Evolutionary conservation across 2,329 filamentous ascomycete genomes (phyloP).

Genomic region (Verticillium tricorpus): DNA sequence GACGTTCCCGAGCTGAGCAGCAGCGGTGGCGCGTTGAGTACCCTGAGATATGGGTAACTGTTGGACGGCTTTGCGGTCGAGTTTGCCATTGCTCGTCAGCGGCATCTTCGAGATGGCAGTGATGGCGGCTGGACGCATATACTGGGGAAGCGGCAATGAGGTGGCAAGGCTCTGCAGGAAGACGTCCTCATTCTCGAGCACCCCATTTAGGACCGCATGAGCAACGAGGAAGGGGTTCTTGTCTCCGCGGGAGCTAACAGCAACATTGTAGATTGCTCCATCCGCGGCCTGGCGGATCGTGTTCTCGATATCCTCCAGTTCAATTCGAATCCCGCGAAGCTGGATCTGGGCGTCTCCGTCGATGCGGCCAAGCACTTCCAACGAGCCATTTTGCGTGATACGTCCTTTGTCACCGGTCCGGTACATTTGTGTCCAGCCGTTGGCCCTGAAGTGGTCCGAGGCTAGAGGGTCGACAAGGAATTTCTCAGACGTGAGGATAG

Average conservation of each 20-base stretch:
- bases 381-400: not conserved
- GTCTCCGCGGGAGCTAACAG: slow-evolving; percentile 15
- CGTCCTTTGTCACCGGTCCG: slow-evolving; percentile 24
- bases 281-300: slow-evolving; percentile 15
- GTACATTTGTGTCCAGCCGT: slow-evolving; percentile 20
- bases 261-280: slow-evolving; percentile 14
- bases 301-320: slow-evolving; percentile 35
- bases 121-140: slow-evolving; percentile 27
- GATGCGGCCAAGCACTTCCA: slow-evolving; percentile 32
- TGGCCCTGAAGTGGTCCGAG: no score
- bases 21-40: slow-evolving; percentile 1
- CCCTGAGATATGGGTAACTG: slow-evolving; percentile 16
- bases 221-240: slow-evolving; percentile 19
- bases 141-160: slow-evolving; percentile 21
- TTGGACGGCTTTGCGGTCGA: slow-evolving; percentile 23
- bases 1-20: no score
- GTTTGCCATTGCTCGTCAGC: slow-evolving; percentile 22
- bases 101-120: slow-evolving; percentile 24
- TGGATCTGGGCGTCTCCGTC: slow-evolving; percentile 40
- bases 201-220: slow-evolving; percentile 17
- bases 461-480: no score
- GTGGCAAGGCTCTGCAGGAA: no score
- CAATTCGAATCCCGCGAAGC: slow-evolving; percentile 38
- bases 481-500: no score
- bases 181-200: no score